Conservation (phyloP, 1,284 basidiomycete genomes). For the Lentinus polychrous region DNA sequence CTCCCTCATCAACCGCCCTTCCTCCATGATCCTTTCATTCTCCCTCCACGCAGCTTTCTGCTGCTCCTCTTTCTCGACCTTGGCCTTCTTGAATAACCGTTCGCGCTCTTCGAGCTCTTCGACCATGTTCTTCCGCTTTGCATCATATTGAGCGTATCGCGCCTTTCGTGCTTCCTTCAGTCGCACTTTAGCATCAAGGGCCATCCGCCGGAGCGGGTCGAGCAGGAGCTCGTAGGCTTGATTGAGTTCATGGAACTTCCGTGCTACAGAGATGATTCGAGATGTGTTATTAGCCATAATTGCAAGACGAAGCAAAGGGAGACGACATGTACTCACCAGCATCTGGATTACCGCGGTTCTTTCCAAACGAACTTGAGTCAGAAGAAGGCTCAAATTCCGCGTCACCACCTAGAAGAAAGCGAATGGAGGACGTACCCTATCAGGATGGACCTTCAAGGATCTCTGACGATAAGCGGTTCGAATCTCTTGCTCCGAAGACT, state of each 20-base stretch:
- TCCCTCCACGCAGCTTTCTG: conserved; percentile 53
- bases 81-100: conserved; percentile 70
- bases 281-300: not conserved
- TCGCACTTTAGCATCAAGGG: conserved; percentile 74
- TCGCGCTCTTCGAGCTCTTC: conserved; percentile 84
- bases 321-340: conserved; percentile 47
- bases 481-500: conserved; percentile 79
- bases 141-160: conserved; percentile 71
- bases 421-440: conserved; percentile 52
- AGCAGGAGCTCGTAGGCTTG: conserved; percentile 81
- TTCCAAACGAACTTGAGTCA: conserved; percentile 17
- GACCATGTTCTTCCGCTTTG: conserved; percentile 73
- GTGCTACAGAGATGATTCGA: conserved; percentile 32
- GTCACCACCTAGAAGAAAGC: conserved; percentile 3
- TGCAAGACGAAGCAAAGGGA: not conserved
- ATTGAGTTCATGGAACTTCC: conserved; percentile 85
- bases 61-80: conserved; percentile 53
- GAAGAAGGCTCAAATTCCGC: conserved; percentile 15
- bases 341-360: conserved; percentile 78
- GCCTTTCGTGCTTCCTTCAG: conserved; percentile 65
- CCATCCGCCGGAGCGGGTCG: conserved; percentile 78
- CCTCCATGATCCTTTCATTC: conserved; percentile 73
- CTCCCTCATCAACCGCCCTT: conserved; percentile 66
- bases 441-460: conserved; percentile 86
- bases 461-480: conserved; percentile 77